Conservation (phyloP, 768 basidiomycete species). For the Cantharellus cinnabarinus region DNA sequence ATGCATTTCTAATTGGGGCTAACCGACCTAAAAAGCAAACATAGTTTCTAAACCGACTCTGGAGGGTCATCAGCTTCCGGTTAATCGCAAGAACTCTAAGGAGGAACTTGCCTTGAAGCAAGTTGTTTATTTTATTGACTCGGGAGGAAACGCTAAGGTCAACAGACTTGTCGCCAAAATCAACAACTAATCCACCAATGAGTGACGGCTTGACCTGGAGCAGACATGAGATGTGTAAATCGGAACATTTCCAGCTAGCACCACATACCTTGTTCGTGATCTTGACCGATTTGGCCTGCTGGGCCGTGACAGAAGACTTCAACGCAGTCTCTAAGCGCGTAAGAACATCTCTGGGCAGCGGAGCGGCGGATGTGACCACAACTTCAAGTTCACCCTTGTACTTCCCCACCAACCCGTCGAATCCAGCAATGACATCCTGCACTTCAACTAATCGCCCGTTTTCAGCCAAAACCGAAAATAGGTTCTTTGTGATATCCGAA, state of each 20-base stretch:
- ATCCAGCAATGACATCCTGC: slow-evolving; percentile 71
- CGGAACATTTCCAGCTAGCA: background rate
- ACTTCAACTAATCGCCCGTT: slow-evolving; percentile 82
- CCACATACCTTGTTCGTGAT: slow-evolving; percentile 63
- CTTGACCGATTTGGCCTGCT: slow-evolving; percentile 74
- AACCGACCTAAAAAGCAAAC: background rate
- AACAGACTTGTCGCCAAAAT: slow-evolving; percentile 96
- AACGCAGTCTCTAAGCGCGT: slow-evolving; percentile 64
- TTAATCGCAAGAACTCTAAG: too few relatives aligned
- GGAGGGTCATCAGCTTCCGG: too few relatives aligned
- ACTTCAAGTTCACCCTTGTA: slow-evolving; percentile 89
- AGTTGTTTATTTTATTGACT: slow-evolving; percentile 84
- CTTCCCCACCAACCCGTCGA: slow-evolving; percentile 71
- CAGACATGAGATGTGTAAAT: background rate
- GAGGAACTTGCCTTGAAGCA: slow-evolving; percentile 47
- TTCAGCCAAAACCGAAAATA: slow-evolving; percentile 74
- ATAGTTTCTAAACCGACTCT: too few relatives aligned
- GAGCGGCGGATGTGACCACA: slow-evolving; percentile 69
- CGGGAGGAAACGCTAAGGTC: slow-evolving; percentile 88
- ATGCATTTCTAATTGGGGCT: background rate
- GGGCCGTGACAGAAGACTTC: slow-evolving; percentile 69
- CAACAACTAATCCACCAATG: slow-evolving; percentile 81
- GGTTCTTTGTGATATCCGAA: slow-evolving; percentile 68
- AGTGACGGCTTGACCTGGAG: slow-evolving; percentile 78
- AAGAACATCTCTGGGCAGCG: slow-evolving; percentile 58